Evolutionary conservation across 768 basidiomycete genomes (phyloP).

Genomic region (Pisolithus sp.): DNA sequence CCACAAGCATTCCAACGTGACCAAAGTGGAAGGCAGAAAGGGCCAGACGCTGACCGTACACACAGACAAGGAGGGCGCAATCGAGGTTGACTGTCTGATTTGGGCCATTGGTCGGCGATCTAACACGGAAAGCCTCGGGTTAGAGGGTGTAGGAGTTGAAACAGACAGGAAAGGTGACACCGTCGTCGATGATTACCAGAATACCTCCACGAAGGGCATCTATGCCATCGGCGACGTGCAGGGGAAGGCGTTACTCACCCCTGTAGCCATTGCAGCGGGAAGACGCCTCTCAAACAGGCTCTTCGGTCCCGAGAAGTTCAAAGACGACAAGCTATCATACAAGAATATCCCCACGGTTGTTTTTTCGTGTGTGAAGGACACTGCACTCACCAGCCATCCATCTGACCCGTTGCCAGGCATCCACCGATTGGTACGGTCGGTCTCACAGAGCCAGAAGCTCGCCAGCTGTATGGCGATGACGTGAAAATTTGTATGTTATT

Average conservation of each 20-base stretch:
- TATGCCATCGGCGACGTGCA: constrained; percentile 88
- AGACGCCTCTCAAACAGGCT: constrained; percentile 82
- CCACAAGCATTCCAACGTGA: constrained; percentile 71
- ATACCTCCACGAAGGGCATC: constrained; percentile 62
- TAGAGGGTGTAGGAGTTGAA: constrained; percentile 73
- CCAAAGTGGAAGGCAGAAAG: constrained; percentile 67
- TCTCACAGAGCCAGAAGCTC: constrained; percentile 87
- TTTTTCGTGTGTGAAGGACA: constrained; percentile 68
- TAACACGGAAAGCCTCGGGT: constrained; percentile 70
- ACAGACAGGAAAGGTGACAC: constrained; percentile 76
- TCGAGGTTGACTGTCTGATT: constrained; percentile 81
- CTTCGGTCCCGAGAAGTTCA: constrained; percentile 83
- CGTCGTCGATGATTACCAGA: constrained; percentile 88
- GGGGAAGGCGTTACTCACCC: constrained; percentile 90
- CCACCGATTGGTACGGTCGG: constrained; percentile 95
- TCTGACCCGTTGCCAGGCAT: constrained; percentile 48
- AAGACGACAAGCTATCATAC: constrained; percentile 82
- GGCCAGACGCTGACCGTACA: constrained; percentile 71
- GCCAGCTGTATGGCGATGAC: constrained; percentile 77
- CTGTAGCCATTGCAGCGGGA: constrained; percentile 96
- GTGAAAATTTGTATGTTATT: constrained; percentile 81
- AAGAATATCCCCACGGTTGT: constrained; percentile 91
- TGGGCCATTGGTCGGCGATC: constrained; percentile 94
- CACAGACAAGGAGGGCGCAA: constrained; percentile 64
- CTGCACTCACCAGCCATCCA: constrained; percentile 1